These are phyloP conservation scores for Papiliotrema fonsecae DNA, from an alignment of 1,284 basidiomycete species.

Conservation along the genomic window DNA sequence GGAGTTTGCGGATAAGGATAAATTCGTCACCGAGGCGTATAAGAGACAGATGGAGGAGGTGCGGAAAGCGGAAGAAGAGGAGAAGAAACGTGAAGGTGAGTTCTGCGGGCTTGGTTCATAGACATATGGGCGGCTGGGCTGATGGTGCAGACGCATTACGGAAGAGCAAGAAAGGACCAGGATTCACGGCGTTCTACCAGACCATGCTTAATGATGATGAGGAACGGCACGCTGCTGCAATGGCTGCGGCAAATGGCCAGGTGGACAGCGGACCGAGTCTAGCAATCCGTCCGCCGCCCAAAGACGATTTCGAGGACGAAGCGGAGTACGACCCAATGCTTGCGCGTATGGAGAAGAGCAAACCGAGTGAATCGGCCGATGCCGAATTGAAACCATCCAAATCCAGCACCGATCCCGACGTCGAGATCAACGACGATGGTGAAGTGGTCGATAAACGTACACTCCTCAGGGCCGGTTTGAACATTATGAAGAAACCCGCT, in stretches of 20 bases:
- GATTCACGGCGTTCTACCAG: slow-evolving; percentile 83
- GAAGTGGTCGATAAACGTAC: slow-evolving; percentile 96
- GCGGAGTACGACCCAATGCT: slow-evolving; percentile 44
- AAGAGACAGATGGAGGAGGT: slow-evolving; percentile 95
- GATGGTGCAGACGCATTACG: slow-evolving; percentile 56
- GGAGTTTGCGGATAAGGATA: slow-evolving; percentile 89
- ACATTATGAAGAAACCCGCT: slow-evolving; percentile 56
- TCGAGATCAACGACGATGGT: slow-evolving; percentile 96
- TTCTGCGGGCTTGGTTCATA: slow-evolving; percentile 10
- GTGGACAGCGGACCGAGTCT: slow-evolving; percentile 50
- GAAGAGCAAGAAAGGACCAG: slow-evolving; percentile 55
- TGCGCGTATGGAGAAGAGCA: slow-evolving; percentile 25
- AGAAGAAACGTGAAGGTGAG: slow-evolving; percentile 76
- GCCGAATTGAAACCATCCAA: no score
- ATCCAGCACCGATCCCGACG: no score
- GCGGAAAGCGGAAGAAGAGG: slow-evolving; percentile 82
- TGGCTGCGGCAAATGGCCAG: slow-evolving; percentile 50
- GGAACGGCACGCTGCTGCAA: slow-evolving; percentile 73
- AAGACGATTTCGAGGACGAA: slow-evolving; percentile 32
- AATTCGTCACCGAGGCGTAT: slow-evolving; percentile 96
- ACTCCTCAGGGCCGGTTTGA: slow-evolving; percentile 83
- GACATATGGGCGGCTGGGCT: background rate
- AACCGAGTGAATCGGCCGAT: slow-evolving; percentile 55
- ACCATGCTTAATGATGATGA: slow-evolving; percentile 75
- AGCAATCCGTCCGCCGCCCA: slow-evolving; percentile 28